Evolutionary conservation across 768 basidiomycete genomes (phyloP).

Genomic region (Mycena capillaripes): DNA sequence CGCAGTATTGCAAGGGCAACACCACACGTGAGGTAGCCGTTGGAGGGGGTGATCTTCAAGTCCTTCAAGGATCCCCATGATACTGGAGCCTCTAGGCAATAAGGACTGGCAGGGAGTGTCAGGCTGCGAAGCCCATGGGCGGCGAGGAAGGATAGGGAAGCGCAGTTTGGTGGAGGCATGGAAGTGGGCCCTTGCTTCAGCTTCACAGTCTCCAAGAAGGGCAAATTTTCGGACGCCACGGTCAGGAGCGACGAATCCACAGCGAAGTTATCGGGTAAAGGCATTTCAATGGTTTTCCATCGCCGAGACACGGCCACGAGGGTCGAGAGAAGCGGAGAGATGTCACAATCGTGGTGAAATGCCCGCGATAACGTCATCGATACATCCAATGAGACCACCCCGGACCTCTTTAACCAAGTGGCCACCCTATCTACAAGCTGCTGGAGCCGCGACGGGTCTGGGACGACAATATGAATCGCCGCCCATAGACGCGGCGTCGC

Average conservation of each 20-base stretch:
- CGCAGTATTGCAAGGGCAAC: background rate
- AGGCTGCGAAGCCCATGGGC: background rate
- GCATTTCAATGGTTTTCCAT: background rate
- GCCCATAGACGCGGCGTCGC: slow-evolving; percentile 8
- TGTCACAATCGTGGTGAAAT: background rate
- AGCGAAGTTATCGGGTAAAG: background rate
- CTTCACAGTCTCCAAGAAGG: background rate
- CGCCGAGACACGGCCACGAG: background rate
- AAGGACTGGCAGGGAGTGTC: background rate
- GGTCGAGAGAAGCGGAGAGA: background rate
- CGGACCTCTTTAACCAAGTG: background rate
- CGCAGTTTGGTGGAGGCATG: background rate
- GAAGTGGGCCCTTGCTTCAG: background rate
- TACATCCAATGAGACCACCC: background rate
- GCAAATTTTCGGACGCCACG: background rate
- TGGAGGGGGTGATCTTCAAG: background rate
- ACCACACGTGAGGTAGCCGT: background rate
- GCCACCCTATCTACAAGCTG: background rate
- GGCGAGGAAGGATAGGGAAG: background rate
- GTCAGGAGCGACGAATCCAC: background rate
- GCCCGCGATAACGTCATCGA: background rate
- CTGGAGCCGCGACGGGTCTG: background rate
- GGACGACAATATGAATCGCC: background rate
- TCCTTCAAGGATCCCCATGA: background rate
- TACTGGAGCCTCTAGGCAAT: background rate